Percentiles rank a stretch among this genome's conserved stretches.
Conservation (phyloP, 805 yeast genomes). For the Ogataea angusta region DNA sequence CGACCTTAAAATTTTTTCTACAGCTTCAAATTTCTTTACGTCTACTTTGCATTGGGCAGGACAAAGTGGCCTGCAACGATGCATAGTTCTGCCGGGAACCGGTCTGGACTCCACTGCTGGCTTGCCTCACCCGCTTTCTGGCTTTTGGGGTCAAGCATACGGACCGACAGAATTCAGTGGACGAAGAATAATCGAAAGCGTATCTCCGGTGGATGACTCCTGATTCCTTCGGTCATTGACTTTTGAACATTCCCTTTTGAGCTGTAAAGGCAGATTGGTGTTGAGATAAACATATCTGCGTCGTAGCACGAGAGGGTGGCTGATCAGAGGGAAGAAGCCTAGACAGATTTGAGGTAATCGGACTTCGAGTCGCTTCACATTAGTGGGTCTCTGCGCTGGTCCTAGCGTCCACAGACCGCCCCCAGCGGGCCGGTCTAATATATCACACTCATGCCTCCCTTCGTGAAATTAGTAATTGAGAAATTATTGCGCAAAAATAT, state of each 20-base stretch:
- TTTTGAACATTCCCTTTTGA: conserved; percentile 34
- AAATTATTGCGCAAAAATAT: background rate
- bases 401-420: no score
- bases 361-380: no score
- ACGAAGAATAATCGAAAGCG: conserved; percentile 35
- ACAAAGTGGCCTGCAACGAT: conserved; percentile 1
- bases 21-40: background rate
- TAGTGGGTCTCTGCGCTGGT: no score
- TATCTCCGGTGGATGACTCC: conserved; percentile 51
- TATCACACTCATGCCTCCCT: no score
- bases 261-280: background rate
- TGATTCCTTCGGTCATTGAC: conserved; percentile 53
- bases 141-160: background rate
- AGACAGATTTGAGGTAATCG: no score
- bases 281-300: no score
- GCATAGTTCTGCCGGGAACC: conserved; percentile 1
- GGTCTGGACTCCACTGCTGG: background rate
- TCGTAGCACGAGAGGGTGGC: no score
- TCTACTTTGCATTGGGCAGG: conserved; percentile 3
- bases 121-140: conserved; percentile 9
- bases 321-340: no score
- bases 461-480: conserved; percentile 2
- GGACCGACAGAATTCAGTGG: conserved; percentile 4
- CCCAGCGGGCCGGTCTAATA: no score
- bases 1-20: conserved; percentile 7